Conservation (phyloP, 345 rosid genomes). For the Populus davidiana region DNA sequence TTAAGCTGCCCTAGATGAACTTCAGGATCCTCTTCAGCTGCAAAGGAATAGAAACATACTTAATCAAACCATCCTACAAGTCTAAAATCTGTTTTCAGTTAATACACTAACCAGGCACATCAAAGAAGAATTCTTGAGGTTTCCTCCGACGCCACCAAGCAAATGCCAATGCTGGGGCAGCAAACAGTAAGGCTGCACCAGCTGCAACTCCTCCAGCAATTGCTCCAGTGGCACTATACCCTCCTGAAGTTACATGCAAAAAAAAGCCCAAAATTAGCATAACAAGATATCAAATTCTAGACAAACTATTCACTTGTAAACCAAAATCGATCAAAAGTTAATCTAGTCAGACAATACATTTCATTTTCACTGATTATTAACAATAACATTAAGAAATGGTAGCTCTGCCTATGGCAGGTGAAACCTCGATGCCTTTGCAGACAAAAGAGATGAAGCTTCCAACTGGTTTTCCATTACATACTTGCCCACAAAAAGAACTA, state of each 20-base stretch:
- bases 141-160: constrained; percentile 97
- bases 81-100: not conserved
- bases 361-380: constrained; percentile 1
- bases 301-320: not conserved
- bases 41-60: constrained; percentile 11
- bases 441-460: not conserved
- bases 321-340: not conserved
- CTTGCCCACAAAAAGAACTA: not conserved
- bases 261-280: not conserved
- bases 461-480: not conserved
- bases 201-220: constrained; percentile 99
- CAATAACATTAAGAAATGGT: not conserved
- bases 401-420: not conserved
- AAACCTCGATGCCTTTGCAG: not conserved
- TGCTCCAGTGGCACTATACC: constrained; percentile 80
- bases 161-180: constrained; percentile 96
- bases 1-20: constrained; percentile 96
- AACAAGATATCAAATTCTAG: not conserved
- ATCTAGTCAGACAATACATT: not conserved
- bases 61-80: not conserved
- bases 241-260: constrained; percentile 46
- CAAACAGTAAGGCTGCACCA: constrained; percentile 94
- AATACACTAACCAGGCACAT: constrained; percentile 76
- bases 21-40: constrained; percentile 99
- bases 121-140: constrained; percentile 87